Evolutionary conservation across 257 asterid genomes (phyloP).

Genomic region (Linaria vulgaris): DNA sequence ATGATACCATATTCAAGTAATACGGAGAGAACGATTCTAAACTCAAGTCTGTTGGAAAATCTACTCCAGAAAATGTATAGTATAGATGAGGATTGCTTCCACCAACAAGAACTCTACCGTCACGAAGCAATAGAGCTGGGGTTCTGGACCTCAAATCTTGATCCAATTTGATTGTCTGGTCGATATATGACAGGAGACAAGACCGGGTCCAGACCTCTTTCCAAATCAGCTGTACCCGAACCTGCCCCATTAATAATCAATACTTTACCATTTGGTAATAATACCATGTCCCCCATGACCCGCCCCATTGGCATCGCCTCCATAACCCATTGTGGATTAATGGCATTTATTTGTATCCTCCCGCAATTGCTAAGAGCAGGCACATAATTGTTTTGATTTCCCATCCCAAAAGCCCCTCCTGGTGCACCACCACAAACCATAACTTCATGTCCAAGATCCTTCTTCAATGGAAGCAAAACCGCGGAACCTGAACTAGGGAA

Average conservation of each 20-base stretch:
- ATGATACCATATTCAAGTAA: constrained; percentile 18
- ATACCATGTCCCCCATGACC: constrained; percentile 31
- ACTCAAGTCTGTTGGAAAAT: constrained; percentile 36
- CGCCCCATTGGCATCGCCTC: constrained; percentile 33
- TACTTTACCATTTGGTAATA: constrained; percentile 31
- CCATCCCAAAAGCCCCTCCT: constrained; percentile 24
- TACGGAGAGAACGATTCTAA: constrained; percentile 39
- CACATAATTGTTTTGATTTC: constrained; percentile 18
- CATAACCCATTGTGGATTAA: constrained; percentile 28
- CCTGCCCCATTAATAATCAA: constrained; percentile 30
- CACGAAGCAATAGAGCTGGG: constrained; percentile 17
- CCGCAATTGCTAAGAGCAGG: constrained; percentile 17
- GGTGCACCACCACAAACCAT: constrained; percentile 46
- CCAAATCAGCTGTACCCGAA: constrained; percentile 29
- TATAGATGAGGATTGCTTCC: constrained; percentile 28
- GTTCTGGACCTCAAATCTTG: constrained; percentile 26
- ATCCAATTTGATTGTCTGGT: background rate
- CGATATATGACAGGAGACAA: constrained; percentile 24
- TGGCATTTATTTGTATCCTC: background rate
- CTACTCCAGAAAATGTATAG: constrained; percentile 5
- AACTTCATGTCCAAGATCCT: constrained; percentile 23
- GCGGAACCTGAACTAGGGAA: constrained; percentile 37
- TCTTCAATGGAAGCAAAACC: constrained; percentile 35
- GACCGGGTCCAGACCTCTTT: constrained; percentile 15
- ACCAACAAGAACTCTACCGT: constrained; percentile 28